phyloP scores from a whole-genome alignment of 106 monocot genomes.

The Dioscorea zingiberensis region DNA sequence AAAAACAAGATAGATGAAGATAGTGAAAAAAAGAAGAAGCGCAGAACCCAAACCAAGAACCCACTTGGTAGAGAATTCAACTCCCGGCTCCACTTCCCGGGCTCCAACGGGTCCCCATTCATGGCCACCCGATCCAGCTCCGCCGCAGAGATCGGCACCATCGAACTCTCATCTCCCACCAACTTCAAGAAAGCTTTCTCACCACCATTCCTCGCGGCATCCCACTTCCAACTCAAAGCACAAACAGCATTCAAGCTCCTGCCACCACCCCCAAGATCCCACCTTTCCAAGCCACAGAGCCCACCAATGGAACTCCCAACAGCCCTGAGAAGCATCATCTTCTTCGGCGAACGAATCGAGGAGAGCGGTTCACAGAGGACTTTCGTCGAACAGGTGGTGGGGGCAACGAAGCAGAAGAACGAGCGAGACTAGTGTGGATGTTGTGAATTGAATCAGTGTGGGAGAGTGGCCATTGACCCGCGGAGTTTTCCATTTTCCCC shows the following conservation, averaged over 20 bases:
- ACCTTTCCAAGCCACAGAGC: not conserved
- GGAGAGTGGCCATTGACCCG: no score
- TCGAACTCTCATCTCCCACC: constrained; percentile 11
- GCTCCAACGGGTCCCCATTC: not conserved
- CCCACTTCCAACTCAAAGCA: not conserved
- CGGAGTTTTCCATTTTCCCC: no score
- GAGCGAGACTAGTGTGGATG: no score
- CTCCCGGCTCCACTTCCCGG: constrained; percentile 4
- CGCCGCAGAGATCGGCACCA: not conserved
- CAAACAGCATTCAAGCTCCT: not conserved
- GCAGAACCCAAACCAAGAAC: not conserved
- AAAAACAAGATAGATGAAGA: not conserved
- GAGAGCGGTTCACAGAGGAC: no score
- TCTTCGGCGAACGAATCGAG: no score
- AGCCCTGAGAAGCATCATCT: no score
- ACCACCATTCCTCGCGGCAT: not conserved
- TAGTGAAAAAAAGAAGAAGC: not conserved
- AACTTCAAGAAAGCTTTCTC: constrained; percentile 5
- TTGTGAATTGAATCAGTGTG: no score
- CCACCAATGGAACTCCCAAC: not conserved
- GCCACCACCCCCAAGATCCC: not conserved
- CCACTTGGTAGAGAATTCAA: not conserved
- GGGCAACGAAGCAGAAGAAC: no score
- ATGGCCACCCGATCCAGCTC: not conserved
- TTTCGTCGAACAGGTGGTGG: no score